phyloP scores from a whole-genome alignment of 441 rosid species.

The Syzygium syzygioides region DNA sequence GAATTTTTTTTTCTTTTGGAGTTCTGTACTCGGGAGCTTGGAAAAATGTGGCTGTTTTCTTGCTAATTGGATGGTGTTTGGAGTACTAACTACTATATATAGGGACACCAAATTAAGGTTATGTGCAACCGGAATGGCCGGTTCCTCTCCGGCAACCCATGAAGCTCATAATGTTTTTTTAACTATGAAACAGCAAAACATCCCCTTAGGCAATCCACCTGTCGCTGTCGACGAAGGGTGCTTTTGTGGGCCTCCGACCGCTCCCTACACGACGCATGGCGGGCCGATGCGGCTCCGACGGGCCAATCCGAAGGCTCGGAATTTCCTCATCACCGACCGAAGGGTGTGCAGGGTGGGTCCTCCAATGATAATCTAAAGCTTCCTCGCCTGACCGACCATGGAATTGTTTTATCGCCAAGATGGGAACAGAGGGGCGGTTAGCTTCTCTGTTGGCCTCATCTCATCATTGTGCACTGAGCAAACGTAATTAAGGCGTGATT shows the following conservation, averaged over 20 bases:
- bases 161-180: neutral
- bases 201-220: conserved; percentile 2
- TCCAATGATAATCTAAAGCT: conserved; percentile 17
- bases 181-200: neutral
- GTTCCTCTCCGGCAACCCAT: conserved; percentile 6
- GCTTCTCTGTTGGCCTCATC: conserved; percentile 3
- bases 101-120: conserved; percentile 4
- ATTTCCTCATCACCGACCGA: conserved; percentile 20
- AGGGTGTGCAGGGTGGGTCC: conserved; percentile 16
- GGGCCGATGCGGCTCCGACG: conserved; percentile 9
- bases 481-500: neutral
- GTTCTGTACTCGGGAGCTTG: neutral
- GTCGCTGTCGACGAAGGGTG: conserved; percentile 12
- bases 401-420: conserved; percentile 31
- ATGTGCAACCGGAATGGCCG: conserved; percentile 15
- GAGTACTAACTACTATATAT: conserved; percentile 16
- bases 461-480: conserved; percentile 8
- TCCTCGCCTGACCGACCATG: conserved; percentile 36
- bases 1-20: neutral
- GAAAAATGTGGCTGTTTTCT: neutral
- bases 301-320: conserved; percentile 15
- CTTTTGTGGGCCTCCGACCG: conserved; percentile 28
- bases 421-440: conserved; percentile 14
- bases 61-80: neutral
- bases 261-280: conserved; percentile 27